Evolutionary conservation across 805 yeast species (phyloP).

Genomic region (Lipomyces spencermartinsiae): DNA sequence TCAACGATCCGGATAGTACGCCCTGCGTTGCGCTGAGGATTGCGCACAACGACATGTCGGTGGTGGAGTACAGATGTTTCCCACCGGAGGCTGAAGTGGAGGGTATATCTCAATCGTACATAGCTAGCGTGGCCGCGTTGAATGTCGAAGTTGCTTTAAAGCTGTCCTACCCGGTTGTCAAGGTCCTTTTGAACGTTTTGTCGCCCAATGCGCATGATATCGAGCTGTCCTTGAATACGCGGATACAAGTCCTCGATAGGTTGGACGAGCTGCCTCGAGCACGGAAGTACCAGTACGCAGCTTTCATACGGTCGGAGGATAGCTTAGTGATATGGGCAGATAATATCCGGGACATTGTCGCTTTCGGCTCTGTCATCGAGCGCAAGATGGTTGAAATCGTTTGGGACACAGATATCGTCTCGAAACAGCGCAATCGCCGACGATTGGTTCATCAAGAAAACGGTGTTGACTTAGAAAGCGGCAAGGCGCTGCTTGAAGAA

Average conservation of each 20-base stretch:
- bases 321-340: slow-evolving; percentile 28
- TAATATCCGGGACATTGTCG: slow-evolving; percentile 2
- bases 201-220: slow-evolving; percentile 10
- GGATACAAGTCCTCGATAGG: slow-evolving; percentile 22
- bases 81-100: slow-evolving; percentile 13
- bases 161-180: slow-evolving; percentile 18
- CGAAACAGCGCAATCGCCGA: neutral
- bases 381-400: slow-evolving; percentile 12
- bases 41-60: slow-evolving; percentile 5
- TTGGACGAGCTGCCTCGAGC: slow-evolving; percentile 25
- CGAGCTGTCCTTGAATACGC: slow-evolving; percentile 10
- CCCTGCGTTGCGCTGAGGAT: slow-evolving; percentile 15
- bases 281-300: slow-evolving; percentile 24
- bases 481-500: neutral
- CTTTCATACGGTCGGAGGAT: slow-evolving; percentile 17
- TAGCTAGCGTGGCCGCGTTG: slow-evolving; percentile 10
- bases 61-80: slow-evolving; percentile 19
- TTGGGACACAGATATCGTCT: slow-evolving; percentile 12
- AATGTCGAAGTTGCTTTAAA: slow-evolving; percentile 21
- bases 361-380: slow-evolving; percentile 17
- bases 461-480: neutral
- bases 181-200: slow-evolving; percentile 1
- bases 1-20: neutral
- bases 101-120: neutral
- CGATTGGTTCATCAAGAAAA: neutral